Evolutionary conservation across 768 basidiomycete species (phyloP).

Genomic region (Galerina marginata): DNA sequence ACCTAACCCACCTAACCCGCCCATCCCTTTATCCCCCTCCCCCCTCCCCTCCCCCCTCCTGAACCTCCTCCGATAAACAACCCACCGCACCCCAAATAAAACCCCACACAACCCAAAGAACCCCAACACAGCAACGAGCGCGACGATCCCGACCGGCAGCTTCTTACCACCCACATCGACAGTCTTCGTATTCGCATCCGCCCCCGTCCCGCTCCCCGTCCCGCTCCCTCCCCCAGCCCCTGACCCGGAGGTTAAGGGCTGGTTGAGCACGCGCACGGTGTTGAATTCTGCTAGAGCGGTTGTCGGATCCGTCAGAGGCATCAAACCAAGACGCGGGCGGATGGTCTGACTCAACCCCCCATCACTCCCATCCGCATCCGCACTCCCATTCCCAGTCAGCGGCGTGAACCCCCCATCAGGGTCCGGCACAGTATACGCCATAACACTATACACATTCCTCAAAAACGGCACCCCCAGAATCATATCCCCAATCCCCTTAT

Average conservation of each 20-base stretch:
- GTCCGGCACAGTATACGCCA: constrained; percentile 63
- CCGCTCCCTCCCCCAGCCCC: constrained; percentile 2
- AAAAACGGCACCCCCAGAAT: constrained; percentile 82
- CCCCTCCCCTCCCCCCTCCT: constrained; percentile 11
- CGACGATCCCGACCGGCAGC: constrained; percentile 63
- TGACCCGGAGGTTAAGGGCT: constrained; percentile 48
- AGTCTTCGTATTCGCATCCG: constrained; percentile 19
- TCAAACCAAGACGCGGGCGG: constrained; percentile 59
- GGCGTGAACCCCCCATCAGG: constrained; percentile 49
- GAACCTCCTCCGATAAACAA: constrained; percentile 46
- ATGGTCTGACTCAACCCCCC: constrained; percentile 26
- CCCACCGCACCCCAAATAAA: constrained; percentile 62
- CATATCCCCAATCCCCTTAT: constrained; percentile 61
- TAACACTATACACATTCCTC: constrained; percentile 76
- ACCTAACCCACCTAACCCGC: not conserved
- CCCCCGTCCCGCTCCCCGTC: constrained; percentile 8
- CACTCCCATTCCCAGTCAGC: too few relatives aligned
- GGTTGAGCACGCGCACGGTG: constrained; percentile 68
- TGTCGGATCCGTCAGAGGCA: constrained; percentile 66
- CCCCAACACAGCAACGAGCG: constrained; percentile 61
- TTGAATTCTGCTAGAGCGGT: constrained; percentile 71
- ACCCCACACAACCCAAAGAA: constrained; percentile 61
- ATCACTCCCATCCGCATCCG: too few relatives aligned
- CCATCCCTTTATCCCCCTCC: constrained; percentile 16
- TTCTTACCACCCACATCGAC: constrained; percentile 37